A percentile compares a stretch with the other conserved stretches of the same genome.
These are phyloP conservation scores for Monosporascus sp. DNA, from an alignment of 2,329 filamentous ascomycete genomes.

Conservation along the genomic window DNA sequence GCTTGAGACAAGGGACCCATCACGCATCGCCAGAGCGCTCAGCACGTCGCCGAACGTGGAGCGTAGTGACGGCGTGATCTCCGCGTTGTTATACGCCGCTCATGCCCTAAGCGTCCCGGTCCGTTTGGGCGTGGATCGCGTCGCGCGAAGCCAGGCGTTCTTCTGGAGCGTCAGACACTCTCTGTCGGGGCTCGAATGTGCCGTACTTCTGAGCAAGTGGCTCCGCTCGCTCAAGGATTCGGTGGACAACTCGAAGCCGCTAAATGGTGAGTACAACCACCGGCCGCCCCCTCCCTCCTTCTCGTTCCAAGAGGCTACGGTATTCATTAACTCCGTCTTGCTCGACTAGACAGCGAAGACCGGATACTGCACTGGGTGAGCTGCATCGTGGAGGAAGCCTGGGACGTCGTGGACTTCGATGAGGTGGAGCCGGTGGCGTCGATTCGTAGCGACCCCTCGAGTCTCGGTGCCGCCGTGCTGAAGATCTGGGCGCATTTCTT, in stretches of 20 bases:
- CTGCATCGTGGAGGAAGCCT: slow-evolving; percentile 40
- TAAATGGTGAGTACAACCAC: slow-evolving; percentile 20
- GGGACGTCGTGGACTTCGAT: slow-evolving; percentile 31
- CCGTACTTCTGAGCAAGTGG: slow-evolving; percentile 48
- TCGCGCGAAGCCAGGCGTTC: slow-evolving; percentile 49
- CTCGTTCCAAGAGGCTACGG: neutral
- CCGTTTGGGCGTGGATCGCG: slow-evolving; percentile 46
- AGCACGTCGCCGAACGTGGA: slow-evolving; percentile 33
- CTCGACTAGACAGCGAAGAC: slow-evolving; percentile 31
- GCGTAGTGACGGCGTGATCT: slow-evolving; percentile 41
- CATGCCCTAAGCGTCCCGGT: slow-evolving; percentile 52
- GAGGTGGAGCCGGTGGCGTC: slow-evolving; percentile 26
- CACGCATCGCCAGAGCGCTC: slow-evolving; percentile 33
- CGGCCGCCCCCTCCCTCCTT: too few species aligned
- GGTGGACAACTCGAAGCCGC: slow-evolving; percentile 8
- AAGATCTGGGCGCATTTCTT: slow-evolving; percentile 43
- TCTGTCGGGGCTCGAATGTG: slow-evolving; percentile 48
- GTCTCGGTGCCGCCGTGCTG: slow-evolving; percentile 33
- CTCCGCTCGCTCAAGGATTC: slow-evolving; percentile 25
- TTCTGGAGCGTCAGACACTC: slow-evolving; percentile 55
- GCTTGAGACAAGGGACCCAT: slow-evolving; percentile 37
- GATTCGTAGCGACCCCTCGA: slow-evolving; percentile 21
- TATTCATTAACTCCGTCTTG: neutral
- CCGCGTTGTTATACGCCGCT: slow-evolving; percentile 46
- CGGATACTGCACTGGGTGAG: slow-evolving; percentile 41